phyloP scores from a whole-genome alignment of 305 asterid genomes.

The Caryopteris hybrid region DNA sequence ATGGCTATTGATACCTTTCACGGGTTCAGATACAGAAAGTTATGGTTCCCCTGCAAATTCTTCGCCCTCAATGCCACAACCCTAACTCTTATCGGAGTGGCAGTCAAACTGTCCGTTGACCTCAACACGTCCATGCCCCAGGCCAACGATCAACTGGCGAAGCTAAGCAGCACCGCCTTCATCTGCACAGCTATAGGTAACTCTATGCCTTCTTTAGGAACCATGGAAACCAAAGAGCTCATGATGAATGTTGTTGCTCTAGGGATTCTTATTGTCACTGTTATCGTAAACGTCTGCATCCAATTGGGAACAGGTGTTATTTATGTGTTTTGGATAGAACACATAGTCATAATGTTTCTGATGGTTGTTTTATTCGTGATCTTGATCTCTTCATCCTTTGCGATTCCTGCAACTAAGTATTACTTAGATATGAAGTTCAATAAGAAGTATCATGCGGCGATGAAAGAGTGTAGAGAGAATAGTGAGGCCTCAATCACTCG shows the following conservation, averaged over 20 bases:
- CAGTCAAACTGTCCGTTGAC: constrained; percentile 62
- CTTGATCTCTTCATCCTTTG: constrained; percentile 52
- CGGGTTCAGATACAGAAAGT: constrained; percentile 38
- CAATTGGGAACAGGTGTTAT: constrained; percentile 75
- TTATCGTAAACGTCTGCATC: constrained; percentile 58
- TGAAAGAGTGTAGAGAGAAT: constrained; percentile 28
- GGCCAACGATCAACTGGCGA: constrained; percentile 61
- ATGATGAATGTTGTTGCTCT: constrained; percentile 67
- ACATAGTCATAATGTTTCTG: constrained; percentile 35
- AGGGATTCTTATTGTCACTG: constrained; percentile 64
- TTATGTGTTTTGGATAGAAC: constrained; percentile 57
- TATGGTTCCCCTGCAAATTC: constrained; percentile 66
- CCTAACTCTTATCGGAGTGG: constrained; percentile 53
- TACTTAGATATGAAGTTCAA: constrained; percentile 53
- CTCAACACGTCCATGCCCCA: constrained; percentile 84
- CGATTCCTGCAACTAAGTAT: constrained; percentile 59
- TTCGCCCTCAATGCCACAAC: constrained; percentile 71
- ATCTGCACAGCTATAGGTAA: constrained; percentile 61
- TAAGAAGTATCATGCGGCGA: constrained; percentile 36
- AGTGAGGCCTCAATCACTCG: constrained; percentile 15
- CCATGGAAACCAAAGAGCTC: constrained; percentile 56
- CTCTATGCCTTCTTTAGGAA: constrained; percentile 68
- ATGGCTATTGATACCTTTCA: constrained; percentile 53
- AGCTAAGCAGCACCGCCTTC: constrained; percentile 67
- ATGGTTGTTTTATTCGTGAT: constrained; percentile 51